phyloP scores from a whole-genome alignment of 192 early-diverging fungal genomes.

The Entomortierella lignicola region DNA sequence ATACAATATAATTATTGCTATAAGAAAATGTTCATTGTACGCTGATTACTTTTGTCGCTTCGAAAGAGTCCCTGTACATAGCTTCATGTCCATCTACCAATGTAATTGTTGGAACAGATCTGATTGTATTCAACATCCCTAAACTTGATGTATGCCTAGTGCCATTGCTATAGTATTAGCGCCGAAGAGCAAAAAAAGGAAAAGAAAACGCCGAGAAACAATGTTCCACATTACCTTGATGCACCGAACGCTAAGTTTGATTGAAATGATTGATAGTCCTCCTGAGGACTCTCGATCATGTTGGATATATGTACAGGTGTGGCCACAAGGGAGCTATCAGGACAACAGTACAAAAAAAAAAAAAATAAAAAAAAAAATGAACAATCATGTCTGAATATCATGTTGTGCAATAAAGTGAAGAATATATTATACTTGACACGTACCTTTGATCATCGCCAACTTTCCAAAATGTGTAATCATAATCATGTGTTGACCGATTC shows the following conservation, averaged over 20 bases:
- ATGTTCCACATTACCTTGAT: constrained; percentile 15
- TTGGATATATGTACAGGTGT: constrained; percentile 38
- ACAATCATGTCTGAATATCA: no score
- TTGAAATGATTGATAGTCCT: constrained; percentile 54
- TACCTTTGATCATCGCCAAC: constrained; percentile 39
- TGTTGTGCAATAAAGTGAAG: no score
- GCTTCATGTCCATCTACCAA: constrained; percentile 47
- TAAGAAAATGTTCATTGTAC: no score
- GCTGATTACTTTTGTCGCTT: constrained; percentile 28
- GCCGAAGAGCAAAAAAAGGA: no score
- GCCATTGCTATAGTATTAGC: background rate
- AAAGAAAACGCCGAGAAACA: background rate
- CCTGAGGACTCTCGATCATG: constrained; percentile 52
- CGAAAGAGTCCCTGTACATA: constrained; percentile 49
- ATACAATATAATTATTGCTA: no score
- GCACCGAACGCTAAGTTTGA: constrained; percentile 39
- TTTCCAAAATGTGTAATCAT: constrained; percentile 49
- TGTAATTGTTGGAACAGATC: constrained; percentile 7
- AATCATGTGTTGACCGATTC: constrained; percentile 44
- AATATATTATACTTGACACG: no score
- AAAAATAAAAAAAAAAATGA: no score
- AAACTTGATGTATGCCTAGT: constrained; percentile 26
- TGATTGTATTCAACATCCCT: constrained; percentile 39
- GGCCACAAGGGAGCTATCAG: constrained; percentile 1
- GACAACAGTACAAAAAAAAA: background rate